These are phyloP conservation scores for Durotheca rogersii DNA, from an alignment of 495 filamentous ascomycete species.

Conservation along the genomic window DNA sequence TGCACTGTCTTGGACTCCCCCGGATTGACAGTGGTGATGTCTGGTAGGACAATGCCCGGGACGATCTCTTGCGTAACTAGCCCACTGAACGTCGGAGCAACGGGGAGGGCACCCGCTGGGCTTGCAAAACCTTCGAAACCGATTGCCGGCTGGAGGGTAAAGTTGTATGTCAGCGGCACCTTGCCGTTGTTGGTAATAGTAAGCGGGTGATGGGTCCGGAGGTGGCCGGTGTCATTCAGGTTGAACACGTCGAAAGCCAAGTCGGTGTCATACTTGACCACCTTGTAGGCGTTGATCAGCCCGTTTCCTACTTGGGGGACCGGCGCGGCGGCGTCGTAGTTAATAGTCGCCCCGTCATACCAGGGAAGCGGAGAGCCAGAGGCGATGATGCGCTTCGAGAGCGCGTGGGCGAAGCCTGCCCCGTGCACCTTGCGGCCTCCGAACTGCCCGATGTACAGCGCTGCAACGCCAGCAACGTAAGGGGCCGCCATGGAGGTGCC, in stretches of 20 bases:
- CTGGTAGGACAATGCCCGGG: neutral
- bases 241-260: conserved; percentile 41
- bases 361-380: conserved; percentile 44
- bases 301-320: conserved; percentile 51
- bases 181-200: conserved; percentile 45
- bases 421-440: conserved; percentile 40
- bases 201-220: conserved; percentile 38
- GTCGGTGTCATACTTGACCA: conserved; percentile 41
- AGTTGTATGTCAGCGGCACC: conserved; percentile 37
- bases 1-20: neutral
- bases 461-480: conserved; percentile 44
- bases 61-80: conserved; percentile 10
- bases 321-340: conserved; percentile 38
- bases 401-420: conserved; percentile 35
- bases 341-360: conserved; percentile 38
- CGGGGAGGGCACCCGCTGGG: neutral
- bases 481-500: conserved; percentile 54
- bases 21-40: neutral
- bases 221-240: conserved; percentile 48
- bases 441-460: conserved; percentile 42
- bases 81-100: neutral
- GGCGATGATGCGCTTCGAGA: conserved; percentile 42
- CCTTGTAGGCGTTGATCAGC: conserved; percentile 48
- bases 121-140: conserved; percentile 14
- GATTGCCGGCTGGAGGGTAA: conserved; percentile 30